These are phyloP conservation scores for Claviceps sp. DNA, from an alignment of 2,329 filamentous ascomycete species.

Conservation along the genomic window DNA sequence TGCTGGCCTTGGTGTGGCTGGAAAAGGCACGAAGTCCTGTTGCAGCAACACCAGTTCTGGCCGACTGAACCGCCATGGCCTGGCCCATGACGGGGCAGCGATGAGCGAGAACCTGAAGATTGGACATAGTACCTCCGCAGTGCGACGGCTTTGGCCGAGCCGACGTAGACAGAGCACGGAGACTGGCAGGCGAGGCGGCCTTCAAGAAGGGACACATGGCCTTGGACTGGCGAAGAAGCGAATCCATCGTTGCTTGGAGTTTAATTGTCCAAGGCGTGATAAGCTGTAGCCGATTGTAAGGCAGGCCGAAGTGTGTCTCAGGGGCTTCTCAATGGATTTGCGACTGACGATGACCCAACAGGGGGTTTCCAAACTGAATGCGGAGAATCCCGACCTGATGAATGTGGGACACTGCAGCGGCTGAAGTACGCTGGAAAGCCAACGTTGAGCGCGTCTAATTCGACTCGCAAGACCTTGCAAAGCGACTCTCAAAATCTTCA, in stretches of 20 bases:
- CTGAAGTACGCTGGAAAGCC: background rate
- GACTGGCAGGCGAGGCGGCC: conserved; percentile 80
- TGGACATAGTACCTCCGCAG: conserved; percentile 89
- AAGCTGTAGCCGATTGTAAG: background rate
- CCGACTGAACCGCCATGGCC: conserved; percentile 77
- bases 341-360: background rate
- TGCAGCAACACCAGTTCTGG: conserved; percentile 36
- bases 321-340: background rate
- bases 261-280: background rate
- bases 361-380: background rate
- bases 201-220: conserved; percentile 95
- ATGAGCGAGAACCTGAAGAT: conserved; percentile 84
- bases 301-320: background rate
- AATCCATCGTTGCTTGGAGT: conserved; percentile 55
- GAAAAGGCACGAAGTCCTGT: conserved; percentile 39
- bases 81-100: conserved; percentile 99
- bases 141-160: conserved; percentile 53
- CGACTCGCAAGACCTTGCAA: conserved; percentile 1
- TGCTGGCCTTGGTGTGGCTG: conserved; percentile 38
- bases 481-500: background rate
- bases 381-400: background rate
- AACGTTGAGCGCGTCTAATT: background rate
- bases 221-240: conserved; percentile 87
- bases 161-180: conserved; percentile 76
- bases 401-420: background rate